These are phyloP conservation scores for Pseudogymnoascus destructans DNA, from an alignment of 2,329 filamentous ascomycete genomes.

Conservation along the genomic window DNA sequence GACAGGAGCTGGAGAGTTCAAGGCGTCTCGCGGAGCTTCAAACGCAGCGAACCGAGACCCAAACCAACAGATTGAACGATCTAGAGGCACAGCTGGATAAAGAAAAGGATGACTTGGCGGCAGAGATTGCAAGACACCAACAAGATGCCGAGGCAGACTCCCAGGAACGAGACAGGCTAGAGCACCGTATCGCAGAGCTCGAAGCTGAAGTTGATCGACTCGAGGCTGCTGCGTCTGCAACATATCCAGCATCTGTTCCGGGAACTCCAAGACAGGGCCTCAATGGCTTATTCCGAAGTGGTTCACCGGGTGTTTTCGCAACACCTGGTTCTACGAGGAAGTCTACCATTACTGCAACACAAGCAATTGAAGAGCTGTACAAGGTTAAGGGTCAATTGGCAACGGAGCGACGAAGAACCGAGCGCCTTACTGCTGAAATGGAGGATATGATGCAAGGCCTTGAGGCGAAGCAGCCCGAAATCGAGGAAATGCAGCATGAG, in stretches of 20 bases:
- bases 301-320: slow-evolving; percentile 41
- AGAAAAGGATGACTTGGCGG: slow-evolving; percentile 47
- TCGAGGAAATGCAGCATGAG: slow-evolving; percentile 73
- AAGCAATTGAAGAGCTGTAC: slow-evolving; percentile 51
- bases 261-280: slow-evolving; percentile 40
- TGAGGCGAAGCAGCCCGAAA: slow-evolving; percentile 75
- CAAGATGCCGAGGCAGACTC: slow-evolving; percentile 44
- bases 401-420: slow-evolving; percentile 58
- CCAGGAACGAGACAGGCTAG: slow-evolving; percentile 46
- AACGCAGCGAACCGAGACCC: slow-evolving; percentile 60
- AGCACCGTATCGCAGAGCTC: slow-evolving; percentile 49
- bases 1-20: slow-evolving; percentile 71
- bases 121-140: slow-evolving; percentile 39
- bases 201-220: slow-evolving; percentile 49
- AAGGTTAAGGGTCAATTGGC: slow-evolving; percentile 60
- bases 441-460: slow-evolving; percentile 78
- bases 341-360: slow-evolving; percentile 43
- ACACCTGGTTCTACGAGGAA: slow-evolving; percentile 47
- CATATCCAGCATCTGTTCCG: slow-evolving; percentile 31
- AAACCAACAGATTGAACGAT: slow-evolving; percentile 56
- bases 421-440: slow-evolving; percentile 61
- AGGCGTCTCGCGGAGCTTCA: slow-evolving; percentile 72
- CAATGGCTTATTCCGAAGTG: slow-evolving; percentile 43
- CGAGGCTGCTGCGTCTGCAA: slow-evolving; percentile 37
- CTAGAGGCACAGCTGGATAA: slow-evolving; percentile 50